Evolutionary conservation across 2,329 filamentous ascomycete species (phyloP).

Genomic region (Claviceps sp.): DNA sequence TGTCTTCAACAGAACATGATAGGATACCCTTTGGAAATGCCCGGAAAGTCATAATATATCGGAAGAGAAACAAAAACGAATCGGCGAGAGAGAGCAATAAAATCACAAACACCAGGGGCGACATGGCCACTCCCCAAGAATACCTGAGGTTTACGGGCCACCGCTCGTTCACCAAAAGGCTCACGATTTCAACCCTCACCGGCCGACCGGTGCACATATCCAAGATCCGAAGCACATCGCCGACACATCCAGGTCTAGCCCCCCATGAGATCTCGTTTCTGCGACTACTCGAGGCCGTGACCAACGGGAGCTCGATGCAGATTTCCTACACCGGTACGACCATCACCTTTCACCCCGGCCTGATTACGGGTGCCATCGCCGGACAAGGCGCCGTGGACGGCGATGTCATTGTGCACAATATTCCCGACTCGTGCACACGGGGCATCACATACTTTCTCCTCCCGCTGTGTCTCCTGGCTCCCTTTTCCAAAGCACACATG

Average conservation of each 20-base stretch:
- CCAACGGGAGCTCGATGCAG: conserved; percentile 88
- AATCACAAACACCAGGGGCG: background rate
- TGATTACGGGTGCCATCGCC: conserved; percentile 75
- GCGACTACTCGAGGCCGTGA: conserved; percentile 83
- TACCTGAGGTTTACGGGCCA: conserved; percentile 72
- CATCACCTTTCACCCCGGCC: conserved; percentile 77
- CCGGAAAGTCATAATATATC: background rate
- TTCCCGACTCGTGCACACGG: conserved; percentile 63
- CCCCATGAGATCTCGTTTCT: conserved; percentile 92
- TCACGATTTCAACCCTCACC: conserved; percentile 82
- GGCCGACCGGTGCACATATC: conserved; percentile 84
- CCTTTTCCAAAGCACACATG: conserved; percentile 83
- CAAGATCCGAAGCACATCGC: conserved; percentile 78
- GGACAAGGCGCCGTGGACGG: conserved; percentile 57
- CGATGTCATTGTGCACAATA: conserved; percentile 67
- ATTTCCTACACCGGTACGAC: conserved; percentile 95
- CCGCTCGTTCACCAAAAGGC: conserved; percentile 66
- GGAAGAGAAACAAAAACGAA: background rate
- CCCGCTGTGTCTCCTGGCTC: conserved; percentile 77
- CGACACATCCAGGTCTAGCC: conserved; percentile 76
- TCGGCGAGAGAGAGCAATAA: background rate
- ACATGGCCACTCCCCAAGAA: conserved; percentile 31
- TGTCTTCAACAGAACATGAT: background rate
- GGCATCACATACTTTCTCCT: conserved; percentile 88
- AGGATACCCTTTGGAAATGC: background rate